Percentiles rank a stretch among this genome's conserved stretches.
Evolutionary conservation across 176 grass and related monocot genomes (phyloP).

Genomic region (Areca catechu): DNA sequence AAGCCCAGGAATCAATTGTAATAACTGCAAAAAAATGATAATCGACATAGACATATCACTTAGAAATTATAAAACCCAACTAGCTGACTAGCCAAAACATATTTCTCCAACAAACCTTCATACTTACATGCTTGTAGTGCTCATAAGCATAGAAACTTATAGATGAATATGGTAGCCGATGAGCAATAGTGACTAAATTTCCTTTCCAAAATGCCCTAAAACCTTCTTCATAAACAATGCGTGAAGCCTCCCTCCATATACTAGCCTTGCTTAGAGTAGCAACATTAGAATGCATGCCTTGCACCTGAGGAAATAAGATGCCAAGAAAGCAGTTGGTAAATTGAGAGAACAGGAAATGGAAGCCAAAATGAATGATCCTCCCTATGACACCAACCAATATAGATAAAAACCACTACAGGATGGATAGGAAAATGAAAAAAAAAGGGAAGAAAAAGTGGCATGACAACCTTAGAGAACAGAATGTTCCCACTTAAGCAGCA

Average conservation of each 20-base stretch:
- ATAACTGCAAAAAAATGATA: slow-evolving; percentile 34
- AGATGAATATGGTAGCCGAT: slow-evolving; percentile 88
- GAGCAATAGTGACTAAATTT: slow-evolving; percentile 89
- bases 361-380: no score
- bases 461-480: no score
- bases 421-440: no score
- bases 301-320: slow-evolving; percentile 49
- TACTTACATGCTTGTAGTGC: slow-evolving; percentile 66
- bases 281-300: slow-evolving; percentile 95
- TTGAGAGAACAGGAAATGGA: no score
- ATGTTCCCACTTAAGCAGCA: no score
- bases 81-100: no score
- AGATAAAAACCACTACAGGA: no score
- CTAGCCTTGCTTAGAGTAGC: slow-evolving; percentile 56
- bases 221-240: slow-evolving; percentile 76
- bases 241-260: slow-evolving; percentile 73
- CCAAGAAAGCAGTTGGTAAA: not conserved
- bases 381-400: no score
- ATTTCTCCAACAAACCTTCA: not conserved
- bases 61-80: no score
- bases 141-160: slow-evolving; percentile 90
- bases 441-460: no score
- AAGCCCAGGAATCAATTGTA: slow-evolving; percentile 67
- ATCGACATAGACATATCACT: no score
- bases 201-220: slow-evolving; percentile 92